Conservation (phyloP, 2,329 filamentous ascomycete species). For the Neofusicoccum kwambonambiense region DNA sequence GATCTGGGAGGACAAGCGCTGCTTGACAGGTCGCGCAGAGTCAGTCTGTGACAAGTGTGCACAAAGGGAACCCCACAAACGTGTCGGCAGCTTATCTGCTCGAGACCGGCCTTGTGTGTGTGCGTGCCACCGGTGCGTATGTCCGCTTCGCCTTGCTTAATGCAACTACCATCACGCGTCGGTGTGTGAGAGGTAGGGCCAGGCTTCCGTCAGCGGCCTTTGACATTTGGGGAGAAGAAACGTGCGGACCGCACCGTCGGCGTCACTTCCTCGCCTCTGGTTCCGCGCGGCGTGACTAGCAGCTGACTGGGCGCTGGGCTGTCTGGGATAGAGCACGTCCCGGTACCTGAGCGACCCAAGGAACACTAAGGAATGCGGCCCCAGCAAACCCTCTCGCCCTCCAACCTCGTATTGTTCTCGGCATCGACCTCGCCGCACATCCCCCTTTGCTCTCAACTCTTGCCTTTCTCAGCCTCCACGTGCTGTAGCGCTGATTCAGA, state of each 20-base stretch:
- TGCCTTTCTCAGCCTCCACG: not conserved
- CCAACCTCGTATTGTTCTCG: not conserved
- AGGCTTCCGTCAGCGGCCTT: too few relatives aligned
- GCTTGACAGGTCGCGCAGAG: constrained; percentile 10
- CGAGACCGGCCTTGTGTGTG: not conserved
- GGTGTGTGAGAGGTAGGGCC: too few relatives aligned
- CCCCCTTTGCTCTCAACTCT: not conserved
- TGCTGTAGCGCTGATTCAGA: not conserved
- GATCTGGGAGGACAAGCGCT: not conserved
- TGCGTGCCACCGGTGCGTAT: not conserved
- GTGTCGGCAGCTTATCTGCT: constrained; percentile 12
- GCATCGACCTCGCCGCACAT: not conserved
- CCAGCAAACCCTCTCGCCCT: not conserved
- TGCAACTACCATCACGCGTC: not conserved
- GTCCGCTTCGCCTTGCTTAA: not conserved
- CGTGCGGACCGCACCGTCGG: not conserved
- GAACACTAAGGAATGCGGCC: not conserved
- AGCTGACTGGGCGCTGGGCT: not conserved
- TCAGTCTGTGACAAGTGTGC: not conserved
- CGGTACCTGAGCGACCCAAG: not conserved
- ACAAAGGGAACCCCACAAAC: not conserved
- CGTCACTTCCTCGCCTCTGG: not conserved
- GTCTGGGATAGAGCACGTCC: not conserved
- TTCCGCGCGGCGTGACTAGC: not conserved
- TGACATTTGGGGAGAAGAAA: not conserved